Base-by-base conservation (phyloP, 2,329 filamentous ascomycete species). In the Fusarium sp. region DNA sequence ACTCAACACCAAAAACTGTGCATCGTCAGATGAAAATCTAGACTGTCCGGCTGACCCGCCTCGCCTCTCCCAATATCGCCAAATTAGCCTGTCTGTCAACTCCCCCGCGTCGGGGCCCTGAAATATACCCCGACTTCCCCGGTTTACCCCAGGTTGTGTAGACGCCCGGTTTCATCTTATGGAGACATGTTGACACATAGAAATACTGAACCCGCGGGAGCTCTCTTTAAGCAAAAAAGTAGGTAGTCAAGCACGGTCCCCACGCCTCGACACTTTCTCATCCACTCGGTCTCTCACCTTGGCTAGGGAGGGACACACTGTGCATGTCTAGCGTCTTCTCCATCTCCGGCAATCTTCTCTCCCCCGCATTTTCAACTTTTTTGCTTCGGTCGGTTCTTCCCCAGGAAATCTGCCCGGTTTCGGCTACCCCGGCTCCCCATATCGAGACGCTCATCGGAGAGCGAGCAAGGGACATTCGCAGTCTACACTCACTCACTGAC, bases 221-320 rank as follows among this genome's bases (percentile, higher is more conserved):
- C 32, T 24, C 41, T 36, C 30, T 57, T 7, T n/a, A 6, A 41
- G 7, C 34, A n/a, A 41, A 41, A 38, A 26, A 13, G 32, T 34
- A 34, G 8, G 17, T 26, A 26, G 42, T 26, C 24, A 45, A 26
- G 34, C 34, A 55, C 34, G 24, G 51, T 41, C 51, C 34, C 24
- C 24, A n/a, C 34, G 9, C 20, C 51, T 39, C 5, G 51, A 54
- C 34, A n/a, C 34, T 32, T 34, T 63, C 55, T 34, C 48, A 42
- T 34, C 59, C 36, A 70, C 36, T 44, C 38, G 10, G 24, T 28
- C 15, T n/a, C 34, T 71, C 48, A 65, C 57, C 38, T 24, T 41
- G 63, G 58, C 59, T 71, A 75, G 72, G 72, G 68, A 73, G 52
- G 57, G 47, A 75, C 72, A 74, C 70, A 54, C 61, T 54, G 68